Percentiles rank a stretch among this genome's conserved stretches.
phyloP scores from a whole-genome alignment of 305 asterid genomes.

The Fraxinus dipetala region DNA sequence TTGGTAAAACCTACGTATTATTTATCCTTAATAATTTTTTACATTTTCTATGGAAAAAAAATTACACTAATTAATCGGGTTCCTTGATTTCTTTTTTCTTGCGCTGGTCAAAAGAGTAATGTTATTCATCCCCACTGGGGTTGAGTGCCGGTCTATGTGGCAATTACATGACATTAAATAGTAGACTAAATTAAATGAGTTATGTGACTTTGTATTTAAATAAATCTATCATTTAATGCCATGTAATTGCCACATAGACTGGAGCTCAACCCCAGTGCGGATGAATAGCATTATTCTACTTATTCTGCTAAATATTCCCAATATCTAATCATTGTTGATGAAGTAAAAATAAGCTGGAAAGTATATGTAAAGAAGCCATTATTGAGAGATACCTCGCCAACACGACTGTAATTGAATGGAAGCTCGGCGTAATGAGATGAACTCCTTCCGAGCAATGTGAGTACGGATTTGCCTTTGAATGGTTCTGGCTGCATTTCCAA shows the following conservation, averaged over 20 bases:
- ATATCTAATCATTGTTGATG: background rate
- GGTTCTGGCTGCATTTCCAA: constrained; percentile 93
- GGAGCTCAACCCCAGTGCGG: no score
- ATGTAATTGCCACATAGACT: no score
- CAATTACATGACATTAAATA: no score
- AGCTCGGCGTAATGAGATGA: constrained; percentile 66
- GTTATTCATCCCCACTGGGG: no score
- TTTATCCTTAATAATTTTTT: background rate
- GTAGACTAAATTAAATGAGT: no score
- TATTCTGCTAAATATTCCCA: no score
- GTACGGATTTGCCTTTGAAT: constrained; percentile 97
- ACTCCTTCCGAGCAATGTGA: constrained; percentile 86
- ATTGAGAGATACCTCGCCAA: constrained; percentile 81
- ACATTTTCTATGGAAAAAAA: background rate
- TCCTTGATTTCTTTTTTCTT: background rate
- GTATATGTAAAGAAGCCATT: constrained; percentile 3
- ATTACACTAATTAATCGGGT: background rate
- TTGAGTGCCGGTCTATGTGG: no score
- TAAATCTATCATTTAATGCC: no score
- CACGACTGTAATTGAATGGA: constrained; percentile 91
- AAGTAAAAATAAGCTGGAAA: constrained; percentile 39
- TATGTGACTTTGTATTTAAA: no score
- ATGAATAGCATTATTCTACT: no score
- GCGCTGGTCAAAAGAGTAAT: no score
- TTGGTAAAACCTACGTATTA: constrained; percentile 27